phyloP scores from a whole-genome alignment of 148 eudicot species.

The Cornus suecica region DNA sequence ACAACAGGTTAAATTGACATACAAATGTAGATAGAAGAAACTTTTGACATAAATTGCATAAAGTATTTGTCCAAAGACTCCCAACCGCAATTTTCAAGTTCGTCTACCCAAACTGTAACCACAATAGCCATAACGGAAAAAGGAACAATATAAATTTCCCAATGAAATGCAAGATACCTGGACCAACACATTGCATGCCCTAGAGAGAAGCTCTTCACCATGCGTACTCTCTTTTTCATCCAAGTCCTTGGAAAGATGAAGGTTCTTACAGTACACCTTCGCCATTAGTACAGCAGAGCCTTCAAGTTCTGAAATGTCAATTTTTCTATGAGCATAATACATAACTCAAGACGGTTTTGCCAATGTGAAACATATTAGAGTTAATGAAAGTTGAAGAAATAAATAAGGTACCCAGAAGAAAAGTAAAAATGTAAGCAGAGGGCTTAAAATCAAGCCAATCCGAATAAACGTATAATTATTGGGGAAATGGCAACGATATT shows the following conservation, averaged over 20 bases:
- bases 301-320: constrained; percentile 59
- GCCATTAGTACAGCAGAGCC: constrained; percentile 59
- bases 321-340: constrained; percentile 10
- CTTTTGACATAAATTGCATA: no score
- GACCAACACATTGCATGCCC: constrained; percentile 72
- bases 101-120: no score
- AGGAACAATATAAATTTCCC: not conserved
- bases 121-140: not conserved
- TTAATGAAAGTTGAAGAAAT: not conserved
- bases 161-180: constrained; percentile 46
- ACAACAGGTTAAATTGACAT: no score
- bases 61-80: no score
- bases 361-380: not conserved
- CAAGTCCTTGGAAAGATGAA: constrained; percentile 83
- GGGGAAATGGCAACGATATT: not conserved
- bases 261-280: constrained; percentile 61
- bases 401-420: not conserved
- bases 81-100: no score
- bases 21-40: no score
- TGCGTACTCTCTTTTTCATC: constrained; percentile 90
- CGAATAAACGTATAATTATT: not conserved
- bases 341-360: not conserved
- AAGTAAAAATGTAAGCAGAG: not conserved
- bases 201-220: constrained; percentile 86
- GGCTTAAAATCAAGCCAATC: not conserved